Evolutionary conservation across 805 yeast species (phyloP).

Genomic region (Metschnikowia proteae): DNA sequence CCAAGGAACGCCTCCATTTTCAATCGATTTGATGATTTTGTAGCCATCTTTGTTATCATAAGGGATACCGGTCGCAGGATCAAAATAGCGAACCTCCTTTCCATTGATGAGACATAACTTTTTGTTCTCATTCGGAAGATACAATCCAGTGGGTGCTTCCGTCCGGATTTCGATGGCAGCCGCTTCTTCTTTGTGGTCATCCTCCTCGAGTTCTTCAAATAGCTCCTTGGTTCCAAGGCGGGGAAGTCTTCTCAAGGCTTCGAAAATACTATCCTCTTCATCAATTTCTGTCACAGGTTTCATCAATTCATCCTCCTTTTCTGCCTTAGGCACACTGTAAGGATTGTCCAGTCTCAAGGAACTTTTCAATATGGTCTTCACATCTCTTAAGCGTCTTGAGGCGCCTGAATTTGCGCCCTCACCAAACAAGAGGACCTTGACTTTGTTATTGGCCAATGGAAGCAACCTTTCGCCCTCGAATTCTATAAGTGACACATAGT

Average conservation of each 20-base stretch:
- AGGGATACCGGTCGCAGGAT: constrained; percentile 85
- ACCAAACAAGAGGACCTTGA: constrained; percentile 54
- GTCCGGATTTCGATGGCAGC: constrained; percentile 50
- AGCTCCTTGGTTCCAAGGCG: constrained; percentile 56
- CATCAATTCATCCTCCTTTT: constrained; percentile 30
- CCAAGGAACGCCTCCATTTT: constrained; percentile 52
- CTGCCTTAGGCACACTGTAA: constrained; percentile 31
- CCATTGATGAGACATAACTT: constrained; percentile 75
- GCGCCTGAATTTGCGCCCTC: constrained; percentile 51
- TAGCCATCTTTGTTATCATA: constrained; percentile 82
- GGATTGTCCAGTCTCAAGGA: constrained; percentile 38
- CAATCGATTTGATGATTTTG: constrained; percentile 51
- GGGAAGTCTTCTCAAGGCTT: constrained; percentile 48
- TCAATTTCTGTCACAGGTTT: constrained; percentile 31
- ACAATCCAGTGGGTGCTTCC: constrained; percentile 71
- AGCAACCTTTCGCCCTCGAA: constrained; percentile 35
- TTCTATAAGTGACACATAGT: constrained; percentile 51
- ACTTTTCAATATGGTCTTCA: constrained; percentile 42
- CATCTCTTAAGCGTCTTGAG: constrained; percentile 49
- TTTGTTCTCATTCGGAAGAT: constrained; percentile 64
- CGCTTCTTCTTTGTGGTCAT: constrained; percentile 35
- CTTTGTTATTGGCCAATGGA: constrained; percentile 21
- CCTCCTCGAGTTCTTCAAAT: constrained; percentile 41
- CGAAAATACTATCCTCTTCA: constrained; percentile 38
- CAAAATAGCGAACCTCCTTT: constrained; percentile 74